These are phyloP conservation scores for Halophytophthora batemanensis DNA, from an alignment of 352 stramenopile species.

Conservation along the genomic window DNA sequence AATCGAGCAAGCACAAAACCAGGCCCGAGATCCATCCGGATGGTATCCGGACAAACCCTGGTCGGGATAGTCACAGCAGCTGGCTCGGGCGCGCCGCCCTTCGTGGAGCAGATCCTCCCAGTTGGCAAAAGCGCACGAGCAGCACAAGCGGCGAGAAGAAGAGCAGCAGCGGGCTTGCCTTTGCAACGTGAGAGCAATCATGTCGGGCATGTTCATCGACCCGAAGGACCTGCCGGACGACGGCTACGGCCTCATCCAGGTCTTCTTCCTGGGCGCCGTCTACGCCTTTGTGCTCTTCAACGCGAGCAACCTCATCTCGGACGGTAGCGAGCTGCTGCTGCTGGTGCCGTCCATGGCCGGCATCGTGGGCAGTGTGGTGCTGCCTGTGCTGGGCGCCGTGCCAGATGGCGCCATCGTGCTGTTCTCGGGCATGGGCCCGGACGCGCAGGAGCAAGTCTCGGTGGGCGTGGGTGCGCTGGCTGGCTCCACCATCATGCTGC, in stretches of 20 bases:
- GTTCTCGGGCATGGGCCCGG: conserved; percentile 93
- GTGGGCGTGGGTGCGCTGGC: conserved; percentile 98
- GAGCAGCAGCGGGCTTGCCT: background rate
- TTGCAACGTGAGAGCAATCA: conserved; percentile 5
- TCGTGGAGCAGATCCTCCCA: conserved; percentile 9
- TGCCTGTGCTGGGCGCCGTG: conserved; percentile 96
- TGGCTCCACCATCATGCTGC: conserved; percentile 98
- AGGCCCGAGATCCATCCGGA: conserved; percentile 1
- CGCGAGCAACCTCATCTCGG: conserved; percentile 96
- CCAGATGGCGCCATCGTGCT: conserved; percentile 97
- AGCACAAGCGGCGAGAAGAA: conserved; percentile 10
- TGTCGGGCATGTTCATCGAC: conserved; percentile 82
- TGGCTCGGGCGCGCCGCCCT: background rate
- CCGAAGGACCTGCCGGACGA: conserved; percentile 76
- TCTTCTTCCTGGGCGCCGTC: conserved; percentile 93
- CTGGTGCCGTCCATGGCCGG: conserved; percentile 94
- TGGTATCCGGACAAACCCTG: background rate
- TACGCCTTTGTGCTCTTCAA: conserved; percentile 98
- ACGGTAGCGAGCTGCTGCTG: conserved; percentile 97
- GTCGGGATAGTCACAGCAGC: background rate
- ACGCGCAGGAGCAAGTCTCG: conserved; percentile 93
- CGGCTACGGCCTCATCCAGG: conserved; percentile 80
- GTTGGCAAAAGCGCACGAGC: conserved; percentile 31
- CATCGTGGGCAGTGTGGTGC: conserved; percentile 95
- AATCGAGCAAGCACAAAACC: conserved; percentile 25